Evolutionary conservation across 2,329 filamentous ascomycete genomes (phyloP), one percentile per base, ranked within the genome.

Genomic region (Botrytis byssoidea): DNA sequence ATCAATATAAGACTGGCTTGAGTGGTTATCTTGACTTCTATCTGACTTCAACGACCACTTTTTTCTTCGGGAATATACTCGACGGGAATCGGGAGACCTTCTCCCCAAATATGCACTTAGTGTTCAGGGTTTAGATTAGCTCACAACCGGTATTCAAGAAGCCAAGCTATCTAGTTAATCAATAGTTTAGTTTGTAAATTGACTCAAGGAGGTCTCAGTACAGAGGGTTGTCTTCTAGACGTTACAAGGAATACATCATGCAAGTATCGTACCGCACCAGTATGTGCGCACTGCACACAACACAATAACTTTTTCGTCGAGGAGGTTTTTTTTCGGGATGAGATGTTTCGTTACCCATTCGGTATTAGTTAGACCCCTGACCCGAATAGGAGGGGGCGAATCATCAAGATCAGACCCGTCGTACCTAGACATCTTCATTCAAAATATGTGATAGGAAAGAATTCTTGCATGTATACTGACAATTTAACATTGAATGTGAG

Each of bases 251-350:
- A 51, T 57, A 18, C 37, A 69, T 69, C 48, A 69, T 69, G 66
- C 66, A 69, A 69, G 48, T 42, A 44, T 42, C 20, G 37, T 42
- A 32, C 35, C 48, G 35, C 48, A n/a, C 65, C 65, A 57, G 46
- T 29, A 57, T 57, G 65, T 32, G 65, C 44, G 18, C 65, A 55
- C 35, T 42, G 35, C 66, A 69, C 66, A 69, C 51, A 57, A 18
- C 51, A 29, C 51, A 32, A 29, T 32, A 16, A 14, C 48, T 32
- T 69, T 69, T 69, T 69, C 66, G 66, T 68, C 32, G 66, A 69
- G 66, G 66, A 69, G n/a, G 48, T 44, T 57, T 57, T 57, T 57
- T 37, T 42, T 68, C 48, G 66, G 66, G 66, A 68, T 42, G 46
- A 37, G 20, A 66, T 69, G 48, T 57, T 69, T 57, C 37, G n/a